phyloP scores from a whole-genome alignment of 2,329 filamentous ascomycete species.

The Arachnomyces sp. region DNA sequence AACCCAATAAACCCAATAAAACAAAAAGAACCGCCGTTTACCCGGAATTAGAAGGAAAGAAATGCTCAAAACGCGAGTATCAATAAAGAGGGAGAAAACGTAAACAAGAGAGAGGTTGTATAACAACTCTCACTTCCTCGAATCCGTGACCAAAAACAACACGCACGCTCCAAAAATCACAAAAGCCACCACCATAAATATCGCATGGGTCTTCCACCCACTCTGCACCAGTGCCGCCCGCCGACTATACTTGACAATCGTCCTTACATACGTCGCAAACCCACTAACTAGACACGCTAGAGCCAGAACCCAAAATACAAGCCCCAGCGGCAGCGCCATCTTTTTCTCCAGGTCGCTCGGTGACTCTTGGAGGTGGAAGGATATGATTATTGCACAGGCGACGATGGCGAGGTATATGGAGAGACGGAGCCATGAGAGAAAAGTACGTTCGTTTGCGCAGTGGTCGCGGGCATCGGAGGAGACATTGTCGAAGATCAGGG shows the following conservation, averaged over 20 bases:
- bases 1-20: too few relatives aligned
- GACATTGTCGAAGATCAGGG: conserved; percentile 59
- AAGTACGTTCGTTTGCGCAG: conserved; percentile 62
- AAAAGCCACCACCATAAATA: conserved; percentile 44
- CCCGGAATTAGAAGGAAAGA: too few relatives aligned
- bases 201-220: conserved; percentile 84
- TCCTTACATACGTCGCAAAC: conserved; percentile 78
- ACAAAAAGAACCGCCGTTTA: too few relatives aligned
- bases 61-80: too few relatives aligned
- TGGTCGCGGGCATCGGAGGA: conserved; percentile 61
- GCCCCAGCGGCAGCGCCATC: conserved; percentile 75
- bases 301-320: conserved; percentile 79
- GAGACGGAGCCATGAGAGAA: conserved; percentile 84
- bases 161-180: conserved; percentile 40
- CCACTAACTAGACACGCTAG: conserved; percentile 70
- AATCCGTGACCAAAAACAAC: conserved; percentile 36
- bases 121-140: conserved; percentile 8
- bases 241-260: conserved; percentile 71
- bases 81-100: too few relatives aligned
- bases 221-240: conserved; percentile 80
- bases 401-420: conserved; percentile 88
- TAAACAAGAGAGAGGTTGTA: too few relatives aligned
- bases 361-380: conserved; percentile 76
- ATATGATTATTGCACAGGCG: conserved; percentile 80
- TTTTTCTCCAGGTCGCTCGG: conserved; percentile 64